These are phyloP conservation scores for Tuber brumale DNA, from an alignment of 495 filamentous ascomycete species.

Conservation along the genomic window DNA sequence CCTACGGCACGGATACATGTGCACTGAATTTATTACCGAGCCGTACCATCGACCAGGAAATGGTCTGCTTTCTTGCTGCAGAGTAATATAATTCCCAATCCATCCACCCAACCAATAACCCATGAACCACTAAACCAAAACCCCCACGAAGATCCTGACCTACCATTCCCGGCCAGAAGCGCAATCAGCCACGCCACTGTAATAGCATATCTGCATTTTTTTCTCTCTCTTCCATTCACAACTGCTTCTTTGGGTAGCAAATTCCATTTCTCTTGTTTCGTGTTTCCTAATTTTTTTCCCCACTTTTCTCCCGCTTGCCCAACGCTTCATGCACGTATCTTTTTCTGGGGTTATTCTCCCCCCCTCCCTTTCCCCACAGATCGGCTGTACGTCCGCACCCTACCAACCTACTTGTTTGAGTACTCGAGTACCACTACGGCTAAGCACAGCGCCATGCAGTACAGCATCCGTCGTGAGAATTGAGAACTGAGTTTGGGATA, in stretches of 20 bases:
- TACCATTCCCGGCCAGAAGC: not conserved
- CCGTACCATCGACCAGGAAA: not conserved
- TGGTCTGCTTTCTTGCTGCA: not conserved
- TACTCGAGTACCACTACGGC: no score
- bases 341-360: not conserved
- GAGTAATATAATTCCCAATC: not conserved
- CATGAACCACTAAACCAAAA: not conserved
- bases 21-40: not conserved
- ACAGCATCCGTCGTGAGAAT: not conserved
- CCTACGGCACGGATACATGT: not conserved
- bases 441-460: no score
- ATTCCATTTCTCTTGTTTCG: not conserved
- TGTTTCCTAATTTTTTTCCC: not conserved
- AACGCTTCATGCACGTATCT: not conserved
- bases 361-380: not conserved
- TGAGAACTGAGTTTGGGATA: not conserved
- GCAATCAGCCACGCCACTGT: not conserved
- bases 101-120: not conserved
- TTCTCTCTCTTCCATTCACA: not conserved
- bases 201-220: not conserved
- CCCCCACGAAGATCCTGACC: not conserved
- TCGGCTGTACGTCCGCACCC: not conserved
- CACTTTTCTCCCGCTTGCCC: not conserved
- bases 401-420: not conserved
- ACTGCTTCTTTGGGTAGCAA: not conserved